Evolutionary conservation across 108 stramenopile genomes (phyloP).

Genomic region (Chaetoceros tenuissimus): DNA sequence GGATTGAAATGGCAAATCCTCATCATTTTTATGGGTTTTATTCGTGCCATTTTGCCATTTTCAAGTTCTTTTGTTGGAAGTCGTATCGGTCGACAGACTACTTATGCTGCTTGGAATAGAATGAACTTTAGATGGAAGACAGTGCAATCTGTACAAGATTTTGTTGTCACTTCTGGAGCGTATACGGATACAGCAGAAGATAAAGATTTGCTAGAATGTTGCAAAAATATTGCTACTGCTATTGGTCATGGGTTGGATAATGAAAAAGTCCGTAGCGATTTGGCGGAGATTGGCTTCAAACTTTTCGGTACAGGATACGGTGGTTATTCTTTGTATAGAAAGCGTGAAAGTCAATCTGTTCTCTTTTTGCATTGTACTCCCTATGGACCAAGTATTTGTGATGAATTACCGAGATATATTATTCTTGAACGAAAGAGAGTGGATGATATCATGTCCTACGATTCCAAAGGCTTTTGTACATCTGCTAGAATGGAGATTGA

Average conservation of each 20-base stretch:
- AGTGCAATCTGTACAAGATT: constrained; percentile 31
- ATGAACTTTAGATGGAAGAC: constrained; percentile 55
- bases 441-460: constrained; percentile 5
- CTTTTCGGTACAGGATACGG: constrained; percentile 33
- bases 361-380: constrained; percentile 56
- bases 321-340: constrained; percentile 52
- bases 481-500: constrained; percentile 4
- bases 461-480: background rate
- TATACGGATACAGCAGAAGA: constrained; percentile 56
- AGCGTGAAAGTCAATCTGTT: constrained; percentile 5
- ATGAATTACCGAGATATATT: constrained; percentile 57
- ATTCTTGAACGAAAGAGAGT: constrained; percentile 42
- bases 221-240: constrained; percentile 41
- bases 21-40: constrained; percentile 42
- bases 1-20: constrained; percentile 33
- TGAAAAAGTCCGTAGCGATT: constrained; percentile 8
- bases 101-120: constrained; percentile 24
- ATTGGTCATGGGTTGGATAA: constrained; percentile 42
- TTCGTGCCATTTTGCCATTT: constrained; percentile 41
- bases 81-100: constrained; percentile 46
- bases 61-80: constrained; percentile 59
- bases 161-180: constrained; percentile 42
- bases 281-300: constrained; percentile 19
- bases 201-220: constrained; percentile 36
- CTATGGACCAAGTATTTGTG: constrained; percentile 56